Base-by-base conservation (phyloP, 176 grass and related monocot genomes). In the Dactylis glomerata region DNA sequence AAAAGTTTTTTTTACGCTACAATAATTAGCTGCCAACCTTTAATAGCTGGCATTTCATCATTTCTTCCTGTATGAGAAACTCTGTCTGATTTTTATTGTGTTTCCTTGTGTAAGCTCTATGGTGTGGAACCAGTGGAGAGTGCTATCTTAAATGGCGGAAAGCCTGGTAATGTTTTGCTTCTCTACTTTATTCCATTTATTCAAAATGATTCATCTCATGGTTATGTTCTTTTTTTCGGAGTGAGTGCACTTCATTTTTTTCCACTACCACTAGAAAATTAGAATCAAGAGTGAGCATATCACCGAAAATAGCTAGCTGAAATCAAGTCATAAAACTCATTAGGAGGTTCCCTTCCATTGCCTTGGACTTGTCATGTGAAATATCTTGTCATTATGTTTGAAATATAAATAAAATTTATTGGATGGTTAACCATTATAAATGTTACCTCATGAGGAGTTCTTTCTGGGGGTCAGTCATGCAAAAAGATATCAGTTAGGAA, bases 81-180 rank as follows among this genome's bases (percentile, higher is more conserved):
- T 26, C 6, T 81, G 17, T 76, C 79, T 86, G 77, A 84, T 73
- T 76, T 76, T 74, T 80, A 5, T 58, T 81, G 64, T n/a, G 47
- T 74, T 81, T 75, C 58, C 41, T 81, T 62, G 10, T 70, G 51
- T 58, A 57, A 98, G 95, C 66, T 98, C 44, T 95, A 93, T 81
- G 95, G 92, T 38, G 91, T 98, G 59, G 95, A 98, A 45, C 95
- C 95, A 26, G 63, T 31, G 24, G 95, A 98, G 90, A 98, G 95
- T 82, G 91, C 95, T 73, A 32, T 98, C 38, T 83, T 98, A 64
- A 83, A 84, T 77, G 95, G 95, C 62, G 95, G 92, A 77, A 92
- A 95, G 85, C 90, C 95, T 87, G 95, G 95, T 97, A 84, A 78
- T 31, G 54, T 89, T 51, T 63, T 86, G 19, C 49, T 38, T 27